Evolutionary conservation across 306 rosid species (phyloP).

Genomic region (Ziziphus jujuba): DNA sequence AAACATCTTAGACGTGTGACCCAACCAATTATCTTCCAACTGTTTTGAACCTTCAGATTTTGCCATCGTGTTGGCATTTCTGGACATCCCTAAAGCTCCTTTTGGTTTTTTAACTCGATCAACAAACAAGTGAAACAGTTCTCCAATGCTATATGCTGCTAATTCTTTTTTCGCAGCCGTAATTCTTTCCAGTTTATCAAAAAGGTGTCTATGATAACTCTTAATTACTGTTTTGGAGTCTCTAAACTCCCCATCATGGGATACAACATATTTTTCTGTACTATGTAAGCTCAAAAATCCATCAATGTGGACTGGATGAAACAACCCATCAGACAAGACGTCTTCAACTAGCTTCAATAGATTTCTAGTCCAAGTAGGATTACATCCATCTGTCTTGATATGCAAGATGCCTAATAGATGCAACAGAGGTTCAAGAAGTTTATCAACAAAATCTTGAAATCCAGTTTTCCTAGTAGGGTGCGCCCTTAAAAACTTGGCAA

Average conservation of each 20-base stretch:
- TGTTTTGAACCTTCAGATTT: conserved; percentile 30
- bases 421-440: conserved; percentile 82
- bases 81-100: conserved; percentile 40
- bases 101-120: conserved; percentile 53
- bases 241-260: conserved; percentile 39
- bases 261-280: conserved; percentile 48
- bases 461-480: conserved; percentile 66
- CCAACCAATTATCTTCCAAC: conserved; percentile 25
- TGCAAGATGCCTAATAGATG: conserved; percentile 55
- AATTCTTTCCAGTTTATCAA: conserved; percentile 55
- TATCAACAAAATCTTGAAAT: conserved; percentile 66
- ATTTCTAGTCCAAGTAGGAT: conserved; percentile 40
- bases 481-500: conserved; percentile 67
- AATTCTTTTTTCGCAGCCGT: conserved; percentile 48
- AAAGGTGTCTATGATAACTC: conserved; percentile 87
- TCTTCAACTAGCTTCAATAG: conserved; percentile 62
- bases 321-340: conserved; percentile 70
- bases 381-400: conserved; percentile 39
- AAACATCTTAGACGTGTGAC: conserved; percentile 17
- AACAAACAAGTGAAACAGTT: conserved; percentile 55
- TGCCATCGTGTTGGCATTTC: conserved; percentile 35
- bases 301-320: conserved; percentile 68
- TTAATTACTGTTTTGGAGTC: conserved; percentile 46
- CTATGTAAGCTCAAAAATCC: conserved; percentile 72
- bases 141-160: conserved; percentile 67